These are phyloP conservation scores for Zygosaccharomyces kombuchaensis DNA, from an alignment of 805 yeast genomes.

Conservation along the genomic window DNA sequence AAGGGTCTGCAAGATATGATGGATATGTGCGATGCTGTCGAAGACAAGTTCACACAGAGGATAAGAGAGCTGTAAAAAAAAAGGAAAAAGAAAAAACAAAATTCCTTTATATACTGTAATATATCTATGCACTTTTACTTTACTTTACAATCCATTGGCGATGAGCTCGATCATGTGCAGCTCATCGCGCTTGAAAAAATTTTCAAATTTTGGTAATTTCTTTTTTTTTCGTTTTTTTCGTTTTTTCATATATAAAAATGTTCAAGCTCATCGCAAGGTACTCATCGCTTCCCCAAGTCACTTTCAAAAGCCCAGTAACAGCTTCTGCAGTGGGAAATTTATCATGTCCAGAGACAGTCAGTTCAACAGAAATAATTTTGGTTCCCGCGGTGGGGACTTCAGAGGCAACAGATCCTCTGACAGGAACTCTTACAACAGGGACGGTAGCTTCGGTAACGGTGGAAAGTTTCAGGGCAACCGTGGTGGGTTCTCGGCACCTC, in stretches of 20 bases:
- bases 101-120: neutral
- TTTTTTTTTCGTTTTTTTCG: neutral
- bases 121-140: neutral
- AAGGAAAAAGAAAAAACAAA: too few relatives aligned
- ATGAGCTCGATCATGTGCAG: conserved; percentile 1
- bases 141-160: neutral
- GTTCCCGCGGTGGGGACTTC: conserved; percentile 40
- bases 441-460: conserved; percentile 40
- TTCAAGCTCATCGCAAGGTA: conserved; percentile 4
- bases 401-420: conserved; percentile 39
- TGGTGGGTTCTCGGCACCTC: conserved; percentile 26
- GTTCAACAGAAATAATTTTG: conserved; percentile 35
- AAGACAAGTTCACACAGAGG: conserved; percentile 67
- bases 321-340: neutral
- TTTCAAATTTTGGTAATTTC: neutral
- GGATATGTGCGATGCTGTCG: conserved; percentile 79
- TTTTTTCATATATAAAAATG: neutral
- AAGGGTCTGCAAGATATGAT: conserved; percentile 84
- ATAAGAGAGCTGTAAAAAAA: conserved; percentile 43
- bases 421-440: conserved; percentile 36
- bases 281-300: neutral
- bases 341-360: conserved; percentile 34
- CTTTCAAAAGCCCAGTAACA: neutral
- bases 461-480: conserved; percentile 24
- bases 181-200: conserved; percentile 6